Evolutionary conservation across 2,329 filamentous ascomycete species (phyloP).

Genomic region (Microdochium paspali): DNA sequence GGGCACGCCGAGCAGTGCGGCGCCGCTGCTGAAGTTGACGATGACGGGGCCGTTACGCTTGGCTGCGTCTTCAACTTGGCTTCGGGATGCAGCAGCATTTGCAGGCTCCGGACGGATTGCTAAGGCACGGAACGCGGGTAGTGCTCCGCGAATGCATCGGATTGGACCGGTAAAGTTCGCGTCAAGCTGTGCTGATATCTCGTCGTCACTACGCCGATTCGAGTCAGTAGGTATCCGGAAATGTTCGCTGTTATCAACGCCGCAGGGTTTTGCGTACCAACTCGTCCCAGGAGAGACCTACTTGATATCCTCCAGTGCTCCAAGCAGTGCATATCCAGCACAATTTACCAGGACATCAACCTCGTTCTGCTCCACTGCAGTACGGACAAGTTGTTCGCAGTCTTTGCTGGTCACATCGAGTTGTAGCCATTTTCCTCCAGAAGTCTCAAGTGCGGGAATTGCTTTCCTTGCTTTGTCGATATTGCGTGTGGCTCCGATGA

Average conservation of each 20-base stretch:
- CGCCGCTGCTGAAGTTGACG: slow-evolving; percentile 1
- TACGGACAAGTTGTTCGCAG: background rate
- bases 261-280: too few species aligned
- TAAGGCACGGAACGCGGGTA: background rate
- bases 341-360: slow-evolving; percentile 37
- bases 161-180: background rate
- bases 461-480: slow-evolving; percentile 20
- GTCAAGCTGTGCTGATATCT: background rate
- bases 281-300: background rate
- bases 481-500: slow-evolving; percentile 36
- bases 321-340: slow-evolving; percentile 31
- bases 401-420: background rate
- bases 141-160: background rate
- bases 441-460: slow-evolving; percentile 30
- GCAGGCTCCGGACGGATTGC: background rate
- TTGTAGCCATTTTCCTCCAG: slow-evolving; percentile 15
- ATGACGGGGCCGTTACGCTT: background rate
- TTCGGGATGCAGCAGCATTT: background rate
- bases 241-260: too few species aligned
- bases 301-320: slow-evolving; percentile 24
- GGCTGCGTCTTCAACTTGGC: background rate
- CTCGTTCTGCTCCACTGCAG: background rate
- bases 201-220: background rate
- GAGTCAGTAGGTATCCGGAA: too few species aligned
- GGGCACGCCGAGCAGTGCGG: background rate